Base-by-base conservation (phyloP, 2,329 filamentous ascomycete species). In the Rhinocladiella similis region DNA sequence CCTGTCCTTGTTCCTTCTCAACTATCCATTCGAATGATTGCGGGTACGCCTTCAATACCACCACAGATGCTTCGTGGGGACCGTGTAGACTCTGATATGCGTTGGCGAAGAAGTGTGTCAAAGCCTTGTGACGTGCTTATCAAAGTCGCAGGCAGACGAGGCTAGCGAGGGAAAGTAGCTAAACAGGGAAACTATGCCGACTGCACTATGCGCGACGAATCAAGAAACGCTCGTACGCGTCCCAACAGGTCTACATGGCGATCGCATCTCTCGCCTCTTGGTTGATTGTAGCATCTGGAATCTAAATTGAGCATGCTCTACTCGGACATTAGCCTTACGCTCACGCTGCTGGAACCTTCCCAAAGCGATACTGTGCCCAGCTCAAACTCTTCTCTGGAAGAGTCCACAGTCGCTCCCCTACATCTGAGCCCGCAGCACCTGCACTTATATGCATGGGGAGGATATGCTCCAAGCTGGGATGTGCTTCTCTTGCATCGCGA, bases 1-100 rank as follows among this genome's bases (percentile, higher is more conserved):
- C 56, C 63, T 57, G 53, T 46, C 54, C 16, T 9, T 51, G 43
- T 38, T 59, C 57, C 60, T 50, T 43, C 60, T 54, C 48, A 61
- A 45, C 33, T 45, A 19, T 19, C 16, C 36, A 41, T 46, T n/a
- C 12, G n/a, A 27, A 3, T 16, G 20, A 46, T 10, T 33, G 29
- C 6, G 10, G 29, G 3, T 9, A 7, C 29, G 5, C 29, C 6
- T 33, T 33, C 10, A 33, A 33, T 7, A 33, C 6, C 6, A 33
- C 29, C 29, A 33, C 29, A 33, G 6, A 33, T 33, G 5, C 29
- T 33, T 3, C 29, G 29, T 33, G 7, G 5, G 29, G 29, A 33
- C 29, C 10, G 7, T 12, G 29, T 33, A 33, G 29, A 33, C 10
- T 33, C 10, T 33, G 29, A 33, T 33, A 33, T 9, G 10, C 29